These are phyloP conservation scores for Boletus pseudopeckii DNA, from an alignment of 768 basidiomycete species.

Conservation along the genomic window DNA sequence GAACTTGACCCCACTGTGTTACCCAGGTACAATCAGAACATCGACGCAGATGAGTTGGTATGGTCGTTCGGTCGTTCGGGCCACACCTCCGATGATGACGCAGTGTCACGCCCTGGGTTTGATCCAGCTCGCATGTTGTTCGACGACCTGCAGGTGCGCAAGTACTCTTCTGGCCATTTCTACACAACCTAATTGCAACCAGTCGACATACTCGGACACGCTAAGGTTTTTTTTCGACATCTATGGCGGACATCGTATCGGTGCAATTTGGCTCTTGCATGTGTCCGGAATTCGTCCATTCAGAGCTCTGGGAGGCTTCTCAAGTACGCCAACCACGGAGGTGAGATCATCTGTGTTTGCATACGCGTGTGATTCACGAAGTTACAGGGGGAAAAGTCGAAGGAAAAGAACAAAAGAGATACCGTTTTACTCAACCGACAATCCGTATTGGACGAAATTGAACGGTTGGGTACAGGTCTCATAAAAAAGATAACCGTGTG, in stretches of 20 bases:
- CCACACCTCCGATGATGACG: slow-evolving; percentile 31
- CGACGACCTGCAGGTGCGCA: slow-evolving; percentile 66
- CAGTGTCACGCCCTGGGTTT: slow-evolving; percentile 58
- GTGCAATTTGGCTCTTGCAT: slow-evolving; percentile 82
- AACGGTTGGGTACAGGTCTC: slow-evolving; percentile 68
- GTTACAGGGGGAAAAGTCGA: slow-evolving; percentile 28
- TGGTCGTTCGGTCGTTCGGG: slow-evolving; percentile 38
- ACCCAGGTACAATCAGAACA: slow-evolving; percentile 72
- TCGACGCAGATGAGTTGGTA: slow-evolving; percentile 47
- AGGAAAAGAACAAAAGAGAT: slow-evolving; percentile 49
- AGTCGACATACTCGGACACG: slow-evolving; percentile 73
- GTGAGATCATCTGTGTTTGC: slow-evolving; percentile 20
- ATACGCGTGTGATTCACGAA: not conserved
- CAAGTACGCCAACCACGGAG: slow-evolving; percentile 50
- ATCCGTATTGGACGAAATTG: slow-evolving; percentile 70
- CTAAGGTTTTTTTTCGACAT: slow-evolving; percentile 83
- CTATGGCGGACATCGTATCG: slow-evolving; percentile 74
- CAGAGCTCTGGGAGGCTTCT: slow-evolving; percentile 81
- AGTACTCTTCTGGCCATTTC: not conserved
- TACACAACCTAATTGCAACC: slow-evolving; percentile 3
- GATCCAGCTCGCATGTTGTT: slow-evolving; percentile 73
- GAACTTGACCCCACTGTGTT: slow-evolving; percentile 62
- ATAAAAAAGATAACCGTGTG: slow-evolving; percentile 44
- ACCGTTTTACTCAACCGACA: slow-evolving; percentile 64
- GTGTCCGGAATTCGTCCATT: slow-evolving; percentile 62